Evolutionary conservation across 2,329 filamentous ascomycete species (phyloP), one percentile per base, ranked within the genome.

Genomic region (Fusarium gaditjirri): DNA sequence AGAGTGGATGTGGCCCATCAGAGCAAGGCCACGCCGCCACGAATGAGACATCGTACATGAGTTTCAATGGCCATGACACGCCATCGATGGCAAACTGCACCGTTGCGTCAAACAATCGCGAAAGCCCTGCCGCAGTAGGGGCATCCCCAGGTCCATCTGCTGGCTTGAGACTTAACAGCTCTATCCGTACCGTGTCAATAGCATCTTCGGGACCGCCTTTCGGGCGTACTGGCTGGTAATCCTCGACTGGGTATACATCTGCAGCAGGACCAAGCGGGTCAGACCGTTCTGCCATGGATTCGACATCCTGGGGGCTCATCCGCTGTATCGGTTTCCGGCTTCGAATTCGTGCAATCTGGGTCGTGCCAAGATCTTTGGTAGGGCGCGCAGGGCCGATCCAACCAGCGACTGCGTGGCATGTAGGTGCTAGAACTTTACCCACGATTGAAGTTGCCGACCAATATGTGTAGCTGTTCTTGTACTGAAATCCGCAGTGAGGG

Each of bases 371-470:
- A 77, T 94, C 91, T 7, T 85, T 83, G 4, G 91, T 92, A 27
- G 91, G 91, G 12, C 90, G 87, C 35, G 90, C 91, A 5, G 92
- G 92, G 0, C 92, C 92, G 42, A 94, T 84, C 92, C 92, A 94
- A 29, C 92, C 92, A 46, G 89, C 92, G 25, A 93, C 86, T 60
- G 91, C 87, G 70, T 87, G 88, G 74, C 92, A 93, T 1, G 92
- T 93, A 29, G 92, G 90, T 42, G 90, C 91, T 12, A 94, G 84
- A 6, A 94, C 92, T 77, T 93, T 94, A 41, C 92, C 92, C 5
- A 94, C 90, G 62, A 94, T 92, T 73, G 88, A 92, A 25, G 87
- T 85, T 17, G 90, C 88, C 6, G 91, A 90, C 92, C 92, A 94
- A 83, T 94, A 94, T 3, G 92, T 94, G 77, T 92, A 91, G 62